Evolutionary conservation across 2,329 filamentous ascomycete genomes (phyloP).

Genomic region (Apiospora hydei): DNA sequence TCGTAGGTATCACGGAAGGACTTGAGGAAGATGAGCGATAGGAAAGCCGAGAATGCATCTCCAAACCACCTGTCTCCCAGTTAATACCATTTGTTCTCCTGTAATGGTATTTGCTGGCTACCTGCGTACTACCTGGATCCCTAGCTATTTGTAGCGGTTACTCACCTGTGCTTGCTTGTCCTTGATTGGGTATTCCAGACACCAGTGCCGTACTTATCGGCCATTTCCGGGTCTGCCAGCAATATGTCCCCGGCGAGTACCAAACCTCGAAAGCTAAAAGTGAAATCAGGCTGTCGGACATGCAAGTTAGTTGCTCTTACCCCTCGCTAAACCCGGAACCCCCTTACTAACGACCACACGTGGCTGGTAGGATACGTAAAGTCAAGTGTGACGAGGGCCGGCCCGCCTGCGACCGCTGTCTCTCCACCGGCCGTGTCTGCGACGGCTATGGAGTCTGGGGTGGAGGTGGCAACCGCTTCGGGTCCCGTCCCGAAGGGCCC

Average conservation of each 20-base stretch:
- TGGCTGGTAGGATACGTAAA: slow-evolving; percentile 33
- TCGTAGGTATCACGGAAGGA: neutral
- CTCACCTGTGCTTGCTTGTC: no score
- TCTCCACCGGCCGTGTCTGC: slow-evolving; percentile 39
- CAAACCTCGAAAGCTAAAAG: no score
- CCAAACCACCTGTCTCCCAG: neutral
- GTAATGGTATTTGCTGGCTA: no score
- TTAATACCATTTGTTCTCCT: no score
- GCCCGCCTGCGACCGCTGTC: slow-evolving; percentile 38
- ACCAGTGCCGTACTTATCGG: no score
- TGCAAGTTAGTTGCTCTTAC: slow-evolving; percentile 38
- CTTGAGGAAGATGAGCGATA: neutral
- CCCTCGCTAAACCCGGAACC: neutral
- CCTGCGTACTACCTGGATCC: no score
- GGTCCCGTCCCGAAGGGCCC: slow-evolving; percentile 40
- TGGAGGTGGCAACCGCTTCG: slow-evolving; percentile 33
- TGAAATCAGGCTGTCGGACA: slow-evolving; percentile 41
- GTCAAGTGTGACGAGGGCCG: slow-evolving; percentile 43
- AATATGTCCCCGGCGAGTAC: no score
- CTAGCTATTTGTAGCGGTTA: no score
- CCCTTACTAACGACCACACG: slow-evolving; percentile 15
- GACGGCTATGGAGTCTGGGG: slow-evolving; percentile 43
- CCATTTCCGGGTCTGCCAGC: no score
- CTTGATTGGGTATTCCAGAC: no score
- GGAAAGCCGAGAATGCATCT: no score